Base-by-base conservation (phyloP, 208 protist genomes). In the Trypanosoma grayi region DNA sequence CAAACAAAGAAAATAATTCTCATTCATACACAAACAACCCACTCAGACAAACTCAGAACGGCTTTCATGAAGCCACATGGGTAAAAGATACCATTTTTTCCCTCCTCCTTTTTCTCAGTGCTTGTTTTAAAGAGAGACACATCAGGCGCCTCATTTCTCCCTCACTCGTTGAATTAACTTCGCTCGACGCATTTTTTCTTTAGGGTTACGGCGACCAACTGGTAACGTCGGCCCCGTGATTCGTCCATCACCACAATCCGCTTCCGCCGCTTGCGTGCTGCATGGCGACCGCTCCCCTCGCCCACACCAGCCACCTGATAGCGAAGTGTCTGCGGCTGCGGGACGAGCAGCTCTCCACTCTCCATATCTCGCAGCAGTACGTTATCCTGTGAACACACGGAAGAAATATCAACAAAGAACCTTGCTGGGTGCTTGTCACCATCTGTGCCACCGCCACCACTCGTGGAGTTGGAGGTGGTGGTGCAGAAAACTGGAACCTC, bases 331-430 rank as follows among this genome's bases (percentile, higher is more conserved):
- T 37, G 24, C n/a, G 31, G 45, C 43, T 60, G 58, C 16, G 66
- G 48, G 0, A 44, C 16, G 6, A 66, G 43, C 13, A 73, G 28
- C 47, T 56, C 66, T n/a, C 66, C 58, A 18, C 40, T 73, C 2
- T 66, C 33, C n/a, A 54, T 14, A 46, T 76, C 55, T 28, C 53
- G 51, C 3, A 83, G 34, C 30, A 72, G 37, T 24, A 63, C 56
- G 43, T 67, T 75, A 34, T 60, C 66, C 10, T 83, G 66, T 24
- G 61, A 20, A 9, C 64, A 75, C 13, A 75, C 20, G 4, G 67
- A 55, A 13, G 70, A 72, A 22, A 83, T 30, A 44, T 83, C 76
- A 14, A 78, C 50, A 66, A 78, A 78, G 11, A 30, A 31, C 20
- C 52, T n/a, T 6, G 14, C 25, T 39, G 28, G 2, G 16, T 39